Evolutionary conservation across 2,329 filamentous ascomycete species (phyloP).

Genomic region (Apiospora kogelbergensis): DNA sequence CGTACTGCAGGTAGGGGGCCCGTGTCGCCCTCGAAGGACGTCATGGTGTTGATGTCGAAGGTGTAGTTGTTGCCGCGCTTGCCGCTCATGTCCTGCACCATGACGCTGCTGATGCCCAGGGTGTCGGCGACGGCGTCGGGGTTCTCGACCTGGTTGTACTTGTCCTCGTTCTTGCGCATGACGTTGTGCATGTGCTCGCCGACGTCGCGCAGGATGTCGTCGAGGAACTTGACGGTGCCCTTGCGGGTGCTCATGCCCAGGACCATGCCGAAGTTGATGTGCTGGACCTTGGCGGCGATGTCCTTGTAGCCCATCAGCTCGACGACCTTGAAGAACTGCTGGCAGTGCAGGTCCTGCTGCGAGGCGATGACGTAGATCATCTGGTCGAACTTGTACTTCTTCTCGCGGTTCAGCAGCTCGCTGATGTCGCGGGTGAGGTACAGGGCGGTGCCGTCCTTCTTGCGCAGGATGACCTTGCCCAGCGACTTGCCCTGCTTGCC

Average conservation of each 20-base stretch:
- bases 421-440: slow-evolving; percentile 80
- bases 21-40: slow-evolving; percentile 71
- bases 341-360: slow-evolving; percentile 71
- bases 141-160: slow-evolving; percentile 87
- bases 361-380: slow-evolving; percentile 80
- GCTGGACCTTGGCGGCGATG: slow-evolving; percentile 66
- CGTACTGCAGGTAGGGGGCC: slow-evolving; percentile 74
- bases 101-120: slow-evolving; percentile 90
- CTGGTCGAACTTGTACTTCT: slow-evolving; percentile 66
- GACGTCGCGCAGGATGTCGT: slow-evolving; percentile 73
- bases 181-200: slow-evolving; percentile 97
- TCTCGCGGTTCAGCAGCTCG: slow-evolving; percentile 65
- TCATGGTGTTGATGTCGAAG: slow-evolving; percentile 73
- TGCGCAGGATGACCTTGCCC: slow-evolving; percentile 69
- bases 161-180: slow-evolving; percentile 86
- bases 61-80: slow-evolving; percentile 67
- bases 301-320: slow-evolving; percentile 70
- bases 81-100: slow-evolving; percentile 97
- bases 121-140: slow-evolving; percentile 81
- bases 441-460: slow-evolving; percentile 72
- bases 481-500: slow-evolving; percentile 69
- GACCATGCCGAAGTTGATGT: slow-evolving; percentile 75
- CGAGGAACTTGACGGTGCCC: slow-evolving; percentile 62
- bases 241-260: slow-evolving; percentile 70
- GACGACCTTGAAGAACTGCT: slow-evolving; percentile 75